These are phyloP conservation scores for Manihot esculenta DNA, from an alignment of 441 rosid species.

Conservation along the genomic window DNA sequence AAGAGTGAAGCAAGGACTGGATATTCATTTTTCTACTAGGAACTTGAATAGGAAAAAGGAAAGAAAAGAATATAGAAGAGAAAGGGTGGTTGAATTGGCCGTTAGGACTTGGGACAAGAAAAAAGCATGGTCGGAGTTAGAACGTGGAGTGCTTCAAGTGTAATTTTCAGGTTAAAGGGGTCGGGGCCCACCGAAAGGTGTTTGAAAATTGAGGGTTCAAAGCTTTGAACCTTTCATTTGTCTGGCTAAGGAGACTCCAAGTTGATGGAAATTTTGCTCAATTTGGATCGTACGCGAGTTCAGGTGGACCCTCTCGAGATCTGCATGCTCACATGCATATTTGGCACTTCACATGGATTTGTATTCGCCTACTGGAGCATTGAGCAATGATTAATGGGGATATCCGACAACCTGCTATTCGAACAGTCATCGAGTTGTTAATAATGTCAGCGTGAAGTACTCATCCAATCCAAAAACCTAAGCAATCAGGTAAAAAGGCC, in stretches of 20 bases:
- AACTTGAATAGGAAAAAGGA: background rate
- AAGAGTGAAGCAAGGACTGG: slow-evolving; percentile 12
- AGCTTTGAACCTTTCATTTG: background rate
- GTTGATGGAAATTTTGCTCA: background rate
- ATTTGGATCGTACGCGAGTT: background rate
- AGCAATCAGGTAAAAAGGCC: no score
- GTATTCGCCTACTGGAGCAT: background rate
- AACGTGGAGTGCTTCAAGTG: background rate
- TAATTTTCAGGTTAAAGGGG: background rate
- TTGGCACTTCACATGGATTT: slow-evolving; percentile 2
- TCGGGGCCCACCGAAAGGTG: background rate
- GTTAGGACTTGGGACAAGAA: background rate
- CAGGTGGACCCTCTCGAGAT: slow-evolving; percentile 5
- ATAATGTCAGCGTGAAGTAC: no score
- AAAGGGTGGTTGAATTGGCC: background rate
- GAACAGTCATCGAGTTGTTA: no score
- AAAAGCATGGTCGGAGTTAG: background rate
- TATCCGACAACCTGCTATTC: no score
- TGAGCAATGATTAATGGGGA: no score
- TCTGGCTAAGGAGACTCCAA: background rate
- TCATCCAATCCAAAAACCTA: no score
- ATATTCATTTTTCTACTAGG: slow-evolving; percentile 11
- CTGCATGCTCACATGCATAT: slow-evolving; percentile 1
- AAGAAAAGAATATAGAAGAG: background rate
- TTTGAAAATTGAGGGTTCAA: background rate